Evolutionary conservation across 805 yeast genomes (phyloP).

Genomic region (Ogataea siamensis): DNA sequence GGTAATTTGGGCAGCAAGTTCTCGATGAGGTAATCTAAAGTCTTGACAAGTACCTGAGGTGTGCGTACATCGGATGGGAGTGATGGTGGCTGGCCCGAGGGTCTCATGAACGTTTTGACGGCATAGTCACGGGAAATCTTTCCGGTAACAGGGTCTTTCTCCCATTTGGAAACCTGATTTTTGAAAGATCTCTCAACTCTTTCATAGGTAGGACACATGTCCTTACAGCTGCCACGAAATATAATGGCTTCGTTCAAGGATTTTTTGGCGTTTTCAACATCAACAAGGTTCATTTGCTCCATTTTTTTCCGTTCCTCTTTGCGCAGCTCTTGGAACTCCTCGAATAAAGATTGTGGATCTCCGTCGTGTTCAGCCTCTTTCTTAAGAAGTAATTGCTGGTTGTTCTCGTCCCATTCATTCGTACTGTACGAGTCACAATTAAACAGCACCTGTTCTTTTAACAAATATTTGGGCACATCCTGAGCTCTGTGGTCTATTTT

Average conservation of each 20-base stretch:
- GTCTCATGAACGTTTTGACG: slow-evolving; percentile 89
- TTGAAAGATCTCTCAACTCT: slow-evolving; percentile 84
- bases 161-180: slow-evolving; percentile 78
- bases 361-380: slow-evolving; percentile 44
- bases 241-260: slow-evolving; percentile 83
- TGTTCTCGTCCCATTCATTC: slow-evolving; percentile 69
- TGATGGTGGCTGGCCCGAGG: slow-evolving; percentile 98
- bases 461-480: slow-evolving; percentile 31
- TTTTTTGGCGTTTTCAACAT: slow-evolving; percentile 78
- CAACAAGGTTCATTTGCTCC: slow-evolving; percentile 82
- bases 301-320: slow-evolving; percentile 71
- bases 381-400: slow-evolving; percentile 58
- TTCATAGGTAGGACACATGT: slow-evolving; percentile 95
- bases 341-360: slow-evolving; percentile 73
- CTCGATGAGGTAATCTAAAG: slow-evolving; percentile 71
- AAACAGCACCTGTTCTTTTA: slow-evolving; percentile 33
- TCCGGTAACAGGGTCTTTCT: slow-evolving; percentile 61
- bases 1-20: slow-evolving; percentile 67
- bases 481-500: slow-evolving; percentile 21
- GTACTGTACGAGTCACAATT: slow-evolving; percentile 36
- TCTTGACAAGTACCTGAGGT: slow-evolving; percentile 64
- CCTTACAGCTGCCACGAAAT: slow-evolving; percentile 84
- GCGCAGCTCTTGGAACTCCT: slow-evolving; percentile 69
- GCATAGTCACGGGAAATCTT: slow-evolving; percentile 61
- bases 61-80: slow-evolving; percentile 97